Base-by-base conservation (phyloP, 2,329 filamentous ascomycete genomes). In the Trichophyton equinum region DNA sequence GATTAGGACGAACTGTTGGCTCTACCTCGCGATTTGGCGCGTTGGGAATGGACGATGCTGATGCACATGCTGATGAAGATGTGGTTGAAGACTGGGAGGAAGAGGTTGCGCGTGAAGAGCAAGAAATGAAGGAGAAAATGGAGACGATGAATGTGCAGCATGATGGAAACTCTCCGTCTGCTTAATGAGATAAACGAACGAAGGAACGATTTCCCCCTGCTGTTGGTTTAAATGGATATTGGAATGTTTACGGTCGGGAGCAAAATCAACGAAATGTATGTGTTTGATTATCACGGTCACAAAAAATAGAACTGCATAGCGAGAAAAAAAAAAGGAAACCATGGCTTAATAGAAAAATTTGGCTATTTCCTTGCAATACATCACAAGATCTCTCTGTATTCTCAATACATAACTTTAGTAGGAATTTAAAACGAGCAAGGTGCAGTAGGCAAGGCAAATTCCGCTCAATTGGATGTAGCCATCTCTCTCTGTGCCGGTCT, bases 41-140 rank as follows among this genome's bases (percentile, higher is more conserved):
- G 68, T 25, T 66, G 66, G n/a, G 67, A 66, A 8, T 74, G 71
- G 44, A 7, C n/a, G 40, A 27, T 4, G 62, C 66, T 69, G 60
- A 58, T 67, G 46, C 66, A 59, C 64, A 71, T 5, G 66, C 73
- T 25, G 62, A 66, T 69, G 60, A 58, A 67, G 46, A 73, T n/a
- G 73, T 78, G 25, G 74, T 70, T 9, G 77, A 79, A 65, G 74
- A 73, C 63, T 79, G 77, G 76, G 77, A 78, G 60, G 73, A 76
- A 40, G 75, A 76, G 57, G 71, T 76, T 49, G 73, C 76, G 60
- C 73, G 71, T 53, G 74, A 78, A 46, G 75, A 78, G 42, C 63
- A 70, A 61, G 67, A 68, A 18, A 71, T 55, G 49, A 15, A 55
- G 27, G 13, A 36, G 20, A 55, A 55, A 25, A 69, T 49, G 63